These are phyloP conservation scores for Rheum nobile DNA, from an alignment of 148 eudicot genomes.

Conservation along the genomic window DNA sequence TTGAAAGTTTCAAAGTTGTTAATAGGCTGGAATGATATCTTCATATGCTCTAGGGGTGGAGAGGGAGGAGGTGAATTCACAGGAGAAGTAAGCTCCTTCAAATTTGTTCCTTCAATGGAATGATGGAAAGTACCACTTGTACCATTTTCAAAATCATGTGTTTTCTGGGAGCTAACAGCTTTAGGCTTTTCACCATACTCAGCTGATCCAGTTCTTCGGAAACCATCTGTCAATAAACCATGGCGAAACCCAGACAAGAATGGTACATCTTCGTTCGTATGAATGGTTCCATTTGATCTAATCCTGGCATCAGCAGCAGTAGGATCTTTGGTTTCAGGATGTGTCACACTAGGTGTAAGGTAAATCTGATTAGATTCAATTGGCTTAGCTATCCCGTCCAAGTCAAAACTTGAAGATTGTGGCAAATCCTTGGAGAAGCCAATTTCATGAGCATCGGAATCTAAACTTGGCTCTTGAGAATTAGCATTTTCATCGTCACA, in stretches of 20 bases:
- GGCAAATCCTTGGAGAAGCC: neutral
- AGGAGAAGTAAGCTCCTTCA: slow-evolving; percentile 24
- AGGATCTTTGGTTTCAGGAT: slow-evolving; percentile 17
- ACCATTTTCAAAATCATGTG: slow-evolving; percentile 17
- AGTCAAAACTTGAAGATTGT: neutral
- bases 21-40: slow-evolving; percentile 75
- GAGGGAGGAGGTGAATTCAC: slow-evolving; percentile 66
- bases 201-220: slow-evolving; percentile 31
- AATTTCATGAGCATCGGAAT: neutral
- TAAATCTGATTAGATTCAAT: slow-evolving; percentile 2
- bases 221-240: slow-evolving; percentile 36
- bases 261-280: slow-evolving; percentile 26
- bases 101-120: slow-evolving; percentile 19
- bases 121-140: slow-evolving; percentile 12
- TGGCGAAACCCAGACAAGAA: slow-evolving; percentile 40
- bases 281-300: slow-evolving; percentile 17
- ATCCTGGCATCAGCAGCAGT: slow-evolving; percentile 15
- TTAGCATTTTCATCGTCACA: neutral
- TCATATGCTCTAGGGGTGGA: slow-evolving; percentile 90
- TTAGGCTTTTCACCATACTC: slow-evolving; percentile 25
- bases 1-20: slow-evolving; percentile 43
- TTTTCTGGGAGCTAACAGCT: slow-evolving; percentile 16
- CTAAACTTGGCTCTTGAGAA: neutral
- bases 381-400: neutral
- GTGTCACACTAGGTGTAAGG: slow-evolving; percentile 11